Percentiles rank a stretch among this genome's conserved stretches.
These are phyloP conservation scores for Thermomyces lanuginosus DNA, from an alignment of 2,329 filamentous ascomycete genomes.

Conservation along the genomic window DNA sequence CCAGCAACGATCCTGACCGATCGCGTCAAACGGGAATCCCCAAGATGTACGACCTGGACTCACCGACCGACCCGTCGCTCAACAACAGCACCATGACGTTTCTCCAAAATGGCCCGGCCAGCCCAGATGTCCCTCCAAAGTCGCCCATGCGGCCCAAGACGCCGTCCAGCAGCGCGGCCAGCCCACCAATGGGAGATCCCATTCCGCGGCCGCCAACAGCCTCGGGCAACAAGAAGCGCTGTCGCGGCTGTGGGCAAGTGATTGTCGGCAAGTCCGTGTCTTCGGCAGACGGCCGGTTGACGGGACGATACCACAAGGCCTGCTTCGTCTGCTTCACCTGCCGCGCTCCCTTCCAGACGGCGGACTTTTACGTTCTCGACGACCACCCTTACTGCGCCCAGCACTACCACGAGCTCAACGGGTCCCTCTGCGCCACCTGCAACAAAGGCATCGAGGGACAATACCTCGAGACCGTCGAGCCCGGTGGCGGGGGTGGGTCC, in stretches of 20 bases:
- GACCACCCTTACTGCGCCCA: conserved; percentile 81
- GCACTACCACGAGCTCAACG: conserved; percentile 85
- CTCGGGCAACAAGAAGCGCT: conserved; percentile 49
- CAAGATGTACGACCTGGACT: conserved; percentile 28
- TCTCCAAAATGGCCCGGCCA: conserved; percentile 6
- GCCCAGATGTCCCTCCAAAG: conserved; percentile 4
- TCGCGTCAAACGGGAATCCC: conserved; percentile 7
- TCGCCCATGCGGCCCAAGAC: conserved; percentile 8
- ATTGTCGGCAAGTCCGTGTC: conserved; percentile 89
- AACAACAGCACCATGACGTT: conserved; percentile 24
- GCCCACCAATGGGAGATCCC: conserved; percentile 9
- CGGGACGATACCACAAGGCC: conserved; percentile 82
- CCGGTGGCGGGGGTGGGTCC: conserved; percentile 15
- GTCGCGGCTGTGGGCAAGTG: conserved; percentile 60
- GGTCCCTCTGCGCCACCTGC: conserved; percentile 67
- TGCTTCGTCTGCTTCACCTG: conserved; percentile 90
- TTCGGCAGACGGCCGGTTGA: conserved; percentile 78
- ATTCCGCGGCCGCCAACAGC: conserved; percentile 26
- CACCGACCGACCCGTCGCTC: conserved; percentile 33
- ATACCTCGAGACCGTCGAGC: conserved; percentile 65
- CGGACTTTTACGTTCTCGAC: conserved; percentile 80
- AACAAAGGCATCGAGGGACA: conserved; percentile 79
- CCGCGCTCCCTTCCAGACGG: conserved; percentile 60
- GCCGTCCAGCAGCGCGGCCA: conserved; percentile 6
- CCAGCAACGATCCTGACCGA: neutral